Percentiles rank a stretch among this genome's conserved stretches.
These are phyloP conservation scores for Schizonepeta tenuifolia DNA, from an alignment of 257 asterid species.

Conservation along the genomic window DNA sequence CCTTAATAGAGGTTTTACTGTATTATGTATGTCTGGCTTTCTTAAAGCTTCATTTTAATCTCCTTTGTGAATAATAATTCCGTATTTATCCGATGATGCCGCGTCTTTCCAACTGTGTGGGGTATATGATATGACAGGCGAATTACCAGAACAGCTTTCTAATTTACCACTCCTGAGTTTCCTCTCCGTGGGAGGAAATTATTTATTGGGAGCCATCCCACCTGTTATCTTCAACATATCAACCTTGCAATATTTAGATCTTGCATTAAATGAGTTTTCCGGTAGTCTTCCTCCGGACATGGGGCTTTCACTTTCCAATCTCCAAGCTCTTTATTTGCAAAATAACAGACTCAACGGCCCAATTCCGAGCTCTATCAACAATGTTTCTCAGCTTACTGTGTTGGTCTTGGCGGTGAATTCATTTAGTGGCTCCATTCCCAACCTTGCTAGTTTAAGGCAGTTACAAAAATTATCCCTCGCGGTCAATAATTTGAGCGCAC, in stretches of 20 bases:
- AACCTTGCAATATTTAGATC: background rate
- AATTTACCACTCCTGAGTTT: too few species aligned
- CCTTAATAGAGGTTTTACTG: too few species aligned
- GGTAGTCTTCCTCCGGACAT: conserved; percentile 6
- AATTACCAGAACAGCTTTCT: too few species aligned
- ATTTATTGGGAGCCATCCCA: conserved; percentile 12
- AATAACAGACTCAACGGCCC: conserved; percentile 27
- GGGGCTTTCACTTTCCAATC: conserved; percentile 27
- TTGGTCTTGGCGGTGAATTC: too few species aligned
- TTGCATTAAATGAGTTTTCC: background rate
- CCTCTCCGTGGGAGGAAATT: too few species aligned
- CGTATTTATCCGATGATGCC: too few species aligned
- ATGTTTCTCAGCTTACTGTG: conserved; percentile 18
- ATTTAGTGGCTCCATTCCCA: conserved; percentile 27
- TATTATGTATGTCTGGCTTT: too few species aligned
- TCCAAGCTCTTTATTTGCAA: conserved; percentile 14
- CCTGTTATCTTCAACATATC: conserved; percentile 25
- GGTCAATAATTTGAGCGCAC: conserved; percentile 27
- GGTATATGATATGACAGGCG: too few species aligned
- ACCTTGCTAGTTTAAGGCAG: conserved; percentile 35
- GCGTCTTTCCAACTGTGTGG: too few species aligned
- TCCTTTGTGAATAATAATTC: too few species aligned
- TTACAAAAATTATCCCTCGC: conserved; percentile 1
- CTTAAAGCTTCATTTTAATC: too few species aligned
- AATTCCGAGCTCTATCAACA: conserved; percentile 8